phyloP scores from a whole-genome alignment of 768 basidiomycete species.

The Boletus rubescentipes region DNA sequence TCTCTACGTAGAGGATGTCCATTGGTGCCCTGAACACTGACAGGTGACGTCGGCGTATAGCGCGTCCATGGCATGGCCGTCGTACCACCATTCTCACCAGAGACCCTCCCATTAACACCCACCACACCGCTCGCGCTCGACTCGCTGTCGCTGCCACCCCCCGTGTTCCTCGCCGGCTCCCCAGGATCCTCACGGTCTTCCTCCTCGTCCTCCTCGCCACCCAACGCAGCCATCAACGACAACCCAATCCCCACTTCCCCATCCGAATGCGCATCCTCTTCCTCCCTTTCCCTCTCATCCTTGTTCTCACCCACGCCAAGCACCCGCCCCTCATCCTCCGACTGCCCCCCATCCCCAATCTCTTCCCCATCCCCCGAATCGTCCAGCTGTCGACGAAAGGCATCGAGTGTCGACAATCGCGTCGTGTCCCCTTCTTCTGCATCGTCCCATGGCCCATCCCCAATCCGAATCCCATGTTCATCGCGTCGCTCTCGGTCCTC shows the following conservation, averaged over 20 bases:
- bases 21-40: slow-evolving; percentile 1
- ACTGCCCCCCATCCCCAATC: neutral
- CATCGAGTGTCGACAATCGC: slow-evolving; percentile 26
- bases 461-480: neutral
- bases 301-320: slow-evolving; percentile 1
- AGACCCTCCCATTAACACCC: slow-evolving; percentile 3
- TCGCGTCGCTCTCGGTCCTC: neutral
- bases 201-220: slow-evolving; percentile 30
- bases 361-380: slow-evolving; percentile 12
- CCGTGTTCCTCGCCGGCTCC: slow-evolving; percentile 6
- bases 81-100: slow-evolving; percentile 1
- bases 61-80: slow-evolving; percentile 29
- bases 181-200: slow-evolving; percentile 9
- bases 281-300: neutral
- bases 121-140: slow-evolving; percentile 1
- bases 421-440: slow-evolving; percentile 21
- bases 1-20: slow-evolving; percentile 3
- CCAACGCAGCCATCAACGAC: slow-evolving; percentile 56
- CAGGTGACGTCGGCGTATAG: slow-evolving; percentile 28
- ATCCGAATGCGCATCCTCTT: slow-evolving; percentile 43
- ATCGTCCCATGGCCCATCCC: neutral
- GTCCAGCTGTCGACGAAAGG: slow-evolving; percentile 20
- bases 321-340: slow-evolving; percentile 10
- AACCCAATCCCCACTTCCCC: slow-evolving; percentile 70
- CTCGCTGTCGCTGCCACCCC: neutral